Evolutionary conservation across 2,329 filamentous ascomycete genomes (phyloP).

Genomic region (Phaeosphaeriaceae sp.): DNA sequence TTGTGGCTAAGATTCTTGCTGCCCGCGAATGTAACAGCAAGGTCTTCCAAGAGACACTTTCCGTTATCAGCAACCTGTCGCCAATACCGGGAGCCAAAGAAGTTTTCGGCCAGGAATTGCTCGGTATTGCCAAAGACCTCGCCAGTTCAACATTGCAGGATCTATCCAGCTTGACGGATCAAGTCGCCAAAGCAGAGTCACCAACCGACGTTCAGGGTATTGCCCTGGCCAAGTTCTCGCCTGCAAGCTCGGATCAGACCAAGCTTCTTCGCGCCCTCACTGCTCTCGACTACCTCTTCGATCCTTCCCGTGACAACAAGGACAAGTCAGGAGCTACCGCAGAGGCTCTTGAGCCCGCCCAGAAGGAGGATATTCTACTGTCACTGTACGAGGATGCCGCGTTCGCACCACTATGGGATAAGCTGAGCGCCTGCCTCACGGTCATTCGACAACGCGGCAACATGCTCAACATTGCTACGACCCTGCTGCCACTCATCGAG

Average conservation of each 20-base stretch:
- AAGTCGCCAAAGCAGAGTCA: constrained; percentile 84
- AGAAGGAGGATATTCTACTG: constrained; percentile 83
- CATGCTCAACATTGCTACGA: constrained; percentile 96
- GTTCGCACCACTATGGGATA: constrained; percentile 90
- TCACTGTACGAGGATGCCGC: constrained; percentile 89
- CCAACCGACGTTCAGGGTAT: constrained; percentile 96
- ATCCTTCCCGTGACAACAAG: constrained; percentile 71
- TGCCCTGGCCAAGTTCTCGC: constrained; percentile 93
- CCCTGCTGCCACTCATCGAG: constrained; percentile 91
- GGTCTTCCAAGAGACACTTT: constrained; percentile 96
- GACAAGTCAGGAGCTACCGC: constrained; percentile 51
- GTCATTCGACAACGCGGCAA: constrained; percentile 91
- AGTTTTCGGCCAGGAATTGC: constrained; percentile 90
- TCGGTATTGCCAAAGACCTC: constrained; percentile 82
- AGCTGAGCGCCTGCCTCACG: constrained; percentile 85
- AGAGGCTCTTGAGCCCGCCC: constrained; percentile 66
- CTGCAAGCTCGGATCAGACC: constrained; percentile 93
- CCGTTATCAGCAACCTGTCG: constrained; percentile 98
- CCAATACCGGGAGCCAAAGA: constrained; percentile 89
- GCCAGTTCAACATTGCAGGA: constrained; percentile 86
- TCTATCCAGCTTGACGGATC: constrained; percentile 81
- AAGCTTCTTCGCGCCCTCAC: constrained; percentile 92
- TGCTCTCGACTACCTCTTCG: constrained; percentile 94
- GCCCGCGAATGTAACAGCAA: constrained; percentile 96
- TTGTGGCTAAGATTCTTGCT: constrained; percentile 96